phyloP scores from a whole-genome alignment of 148 eudicot genomes.

The Silene uniflora region DNA sequence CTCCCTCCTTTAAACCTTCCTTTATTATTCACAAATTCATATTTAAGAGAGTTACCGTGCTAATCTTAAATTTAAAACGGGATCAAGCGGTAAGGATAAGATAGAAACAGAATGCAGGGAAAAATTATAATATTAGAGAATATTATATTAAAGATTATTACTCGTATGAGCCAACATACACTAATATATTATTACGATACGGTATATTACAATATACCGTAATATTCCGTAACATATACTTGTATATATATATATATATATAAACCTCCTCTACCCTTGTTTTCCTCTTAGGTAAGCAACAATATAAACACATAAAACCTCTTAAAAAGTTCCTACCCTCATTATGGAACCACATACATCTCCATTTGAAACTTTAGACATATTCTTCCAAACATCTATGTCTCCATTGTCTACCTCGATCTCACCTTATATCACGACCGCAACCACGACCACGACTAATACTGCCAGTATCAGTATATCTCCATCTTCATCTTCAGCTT shows the following conservation, averaged over 20 bases:
- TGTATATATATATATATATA: slow-evolving; percentile 8
- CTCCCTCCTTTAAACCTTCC: too few relatives aligned
- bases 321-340: not conserved
- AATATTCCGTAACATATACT: too few relatives aligned
- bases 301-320: not conserved
- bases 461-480: not conserved
- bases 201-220: too few relatives aligned
- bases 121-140: too few relatives aligned
- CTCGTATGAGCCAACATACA: too few relatives aligned
- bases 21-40: too few relatives aligned
- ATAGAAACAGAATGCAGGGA: too few relatives aligned
- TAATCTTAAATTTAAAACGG: too few relatives aligned
- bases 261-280: slow-evolving; percentile 14
- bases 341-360: slow-evolving; percentile 23
- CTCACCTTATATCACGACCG: not conserved
- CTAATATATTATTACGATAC: too few relatives aligned
- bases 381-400: slow-evolving; percentile 9
- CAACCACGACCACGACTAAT: slow-evolving; percentile 10
- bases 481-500: slow-evolving; percentile 14
- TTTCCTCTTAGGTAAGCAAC: slow-evolving; percentile 2
- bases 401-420: not conserved
- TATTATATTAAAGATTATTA: too few relatives aligned
- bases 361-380: slow-evolving; percentile 19
- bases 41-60: too few relatives aligned
- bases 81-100: too few relatives aligned